Evolutionary conservation across 2,329 filamentous ascomycete genomes (phyloP), one percentile per base, ranked within the genome.

Genomic region (Clonostachys rhizophaga): DNA sequence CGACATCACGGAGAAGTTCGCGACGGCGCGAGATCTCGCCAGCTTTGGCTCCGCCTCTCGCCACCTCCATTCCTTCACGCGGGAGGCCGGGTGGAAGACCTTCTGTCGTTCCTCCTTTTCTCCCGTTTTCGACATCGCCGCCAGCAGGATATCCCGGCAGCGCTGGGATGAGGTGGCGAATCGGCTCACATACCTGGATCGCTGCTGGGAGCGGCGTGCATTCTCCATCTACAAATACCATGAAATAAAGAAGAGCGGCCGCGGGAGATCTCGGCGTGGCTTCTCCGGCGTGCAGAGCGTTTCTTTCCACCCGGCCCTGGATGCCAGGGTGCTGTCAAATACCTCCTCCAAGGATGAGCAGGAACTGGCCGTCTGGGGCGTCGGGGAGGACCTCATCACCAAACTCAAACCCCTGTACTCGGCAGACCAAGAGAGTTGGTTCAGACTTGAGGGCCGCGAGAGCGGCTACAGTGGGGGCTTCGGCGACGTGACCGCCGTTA

Each of bases 171-270:
- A 58, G 12, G 58, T 74, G 24, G 75, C 75, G 7, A 63, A 71
- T 24, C 68, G 65, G 1, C 56, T 78, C 40, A 78, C 77, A 1
- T 73, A 71, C 52, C 70, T 79, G 46, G 70, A 73, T 30, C 68
- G 75, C 6, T 75, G 72, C 53, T 81, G 77, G 78, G 76, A 79
- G 43, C 69, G 66, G 45, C 68, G 74, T 17, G 63, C 65, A 14
- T 68, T 79, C 47, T 63, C 64, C 43, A 57, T 67, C 13, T 59
- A 52, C 40, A 50, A 58, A 30, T 55, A 64, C 16, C 45, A 50
- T 41, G 55, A 56, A 47, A 48, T 52, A 39, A 18, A 18, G 36
- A 18, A 14, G 11, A 18, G 49, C 45, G 49, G 41, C 49, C 45
- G 20, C 24, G 34, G 36, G 50, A 51, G 13, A 52, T 53, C 37